Base-by-base conservation (phyloP, 2,329 filamentous ascomycete species). In the Stagonosporopsis tanaceti region DNA sequence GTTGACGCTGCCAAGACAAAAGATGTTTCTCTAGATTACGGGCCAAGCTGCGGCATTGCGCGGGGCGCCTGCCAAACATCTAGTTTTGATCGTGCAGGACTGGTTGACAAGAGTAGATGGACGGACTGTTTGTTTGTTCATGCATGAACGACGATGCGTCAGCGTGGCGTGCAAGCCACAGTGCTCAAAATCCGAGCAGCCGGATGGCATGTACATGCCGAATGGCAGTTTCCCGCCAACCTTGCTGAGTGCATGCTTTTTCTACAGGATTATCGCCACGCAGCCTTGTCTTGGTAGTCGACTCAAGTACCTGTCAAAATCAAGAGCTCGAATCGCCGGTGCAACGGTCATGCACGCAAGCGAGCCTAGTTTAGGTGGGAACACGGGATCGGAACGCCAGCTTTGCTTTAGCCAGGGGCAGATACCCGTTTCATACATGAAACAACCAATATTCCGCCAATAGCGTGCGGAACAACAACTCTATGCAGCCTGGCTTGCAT, bases 391-490 rank as follows among this genome's bases (percentile, higher is more conserved):
- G 57, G 54, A 37, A 41, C 35, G 40, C 50, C 34, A 38, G 42
- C 34, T 46, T 47, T 28, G 47, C 41, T 53, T 52, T 59, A 46
- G 53, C 54, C 58, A 61, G 57, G 53, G 51, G 47, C 20, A 40
- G 51, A 51, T 54, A 44, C 38, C 53, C 44, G 62, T 68, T 64
- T 68, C 62, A 59, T 38, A 62, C 50, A 27, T 66, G 64, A 68
- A 67, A 69, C 65, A 40, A 35, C 12, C 46, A 61, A 60, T 61
- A 53, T 53, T 63, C 58, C 59, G 55, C 65, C 61, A 67, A 64
- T 67, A 37, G 59, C 37, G 44, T 35, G 52, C 56, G 48, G 34
- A 32, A 56, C 42, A 54, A 37, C 47, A 55, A 41, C 58, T 61
- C 9, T 30, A 51, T 59, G 14, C 34, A 56, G 56, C 22, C 39